phyloP scores from a whole-genome alignment of 441 rosid species.

The Viola pubescens region DNA sequence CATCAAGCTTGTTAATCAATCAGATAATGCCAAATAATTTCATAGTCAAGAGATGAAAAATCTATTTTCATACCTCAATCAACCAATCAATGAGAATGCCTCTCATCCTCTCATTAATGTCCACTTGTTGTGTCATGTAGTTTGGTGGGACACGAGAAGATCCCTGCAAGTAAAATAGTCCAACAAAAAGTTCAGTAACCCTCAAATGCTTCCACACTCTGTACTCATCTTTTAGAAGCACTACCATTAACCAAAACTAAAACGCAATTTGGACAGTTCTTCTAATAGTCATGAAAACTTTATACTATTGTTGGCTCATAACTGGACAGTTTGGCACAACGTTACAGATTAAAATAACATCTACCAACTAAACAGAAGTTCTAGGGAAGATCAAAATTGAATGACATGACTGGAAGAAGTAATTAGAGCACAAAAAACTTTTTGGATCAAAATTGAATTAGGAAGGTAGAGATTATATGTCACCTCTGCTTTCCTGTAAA shows the following conservation, averaged over 20 bases:
- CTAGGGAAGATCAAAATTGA: neutral
- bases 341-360: neutral
- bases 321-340: neutral
- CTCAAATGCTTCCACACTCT: neutral
- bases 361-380: too few relatives aligned
- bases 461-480: neutral
- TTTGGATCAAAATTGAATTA: neutral
- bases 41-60: neutral
- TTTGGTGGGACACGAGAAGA: constrained; percentile 45
- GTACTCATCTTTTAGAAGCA: neutral
- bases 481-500: constrained; percentile 65
- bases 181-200: neutral
- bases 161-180: constrained; percentile 32
- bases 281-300: neutral
- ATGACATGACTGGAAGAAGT: neutral
- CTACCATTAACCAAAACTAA: too few relatives aligned
- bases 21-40: neutral
- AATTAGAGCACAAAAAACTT: neutral
- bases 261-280: neutral
- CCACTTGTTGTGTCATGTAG: constrained; percentile 69
- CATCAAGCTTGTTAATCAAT: constrained; percentile 15
- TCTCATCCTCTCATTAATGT: constrained; percentile 87
- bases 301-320: neutral
- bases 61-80: constrained; percentile 52
- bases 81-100: constrained; percentile 93